Evolutionary conservation across 805 yeast species (phyloP), one percentile per base, ranked within the genome.

Genomic region (Wickerhamomyces queroliae): DNA sequence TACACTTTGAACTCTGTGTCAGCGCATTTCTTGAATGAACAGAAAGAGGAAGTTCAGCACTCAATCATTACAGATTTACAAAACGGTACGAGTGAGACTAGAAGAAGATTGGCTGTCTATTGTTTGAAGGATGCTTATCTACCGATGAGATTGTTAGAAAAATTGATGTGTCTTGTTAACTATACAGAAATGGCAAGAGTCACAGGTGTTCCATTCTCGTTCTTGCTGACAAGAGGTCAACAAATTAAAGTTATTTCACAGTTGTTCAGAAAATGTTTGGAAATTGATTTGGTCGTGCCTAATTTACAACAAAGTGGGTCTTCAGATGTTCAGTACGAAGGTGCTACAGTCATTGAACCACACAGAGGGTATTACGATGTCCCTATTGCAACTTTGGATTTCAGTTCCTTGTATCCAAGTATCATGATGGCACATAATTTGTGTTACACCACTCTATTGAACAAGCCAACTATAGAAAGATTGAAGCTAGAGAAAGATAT

Each of bases 151-250:
- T 69, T 93, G 27, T 63, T 90, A 52, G 97, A 91, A 47, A 95
- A 91, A 54, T 72, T 93, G 39, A 95, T 93, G 99, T 89, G 97
- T 52, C 69, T 93, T 44, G 95, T 95, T 44, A 93, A 93, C 56
- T 93, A 93, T 63, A 91, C 97, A 1, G 99, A 93, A 64, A 93
- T 93, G 99, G 97, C 99, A 2, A 82, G 99, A 67, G 99, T 93
- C 21, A 93, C 99, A 0, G 99, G 99, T 48, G 98, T 93, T 10
- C 99, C 99, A 0, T 88, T 93, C 54, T 83, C 96, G 1, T 91
- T 80, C 56, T 70, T 93, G 45, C 66, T 93, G 33, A 61, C 95
- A 13, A 76, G 99, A 57, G 99, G 99, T 29, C 99, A 93, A 66
- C 99, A 95, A 63, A 91, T 93, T 61, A 93, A 93, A 61, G 99